Conservation (phyloP, 495 filamentous ascomycete species). For the Staphylotrichum tortipilum region DNA sequence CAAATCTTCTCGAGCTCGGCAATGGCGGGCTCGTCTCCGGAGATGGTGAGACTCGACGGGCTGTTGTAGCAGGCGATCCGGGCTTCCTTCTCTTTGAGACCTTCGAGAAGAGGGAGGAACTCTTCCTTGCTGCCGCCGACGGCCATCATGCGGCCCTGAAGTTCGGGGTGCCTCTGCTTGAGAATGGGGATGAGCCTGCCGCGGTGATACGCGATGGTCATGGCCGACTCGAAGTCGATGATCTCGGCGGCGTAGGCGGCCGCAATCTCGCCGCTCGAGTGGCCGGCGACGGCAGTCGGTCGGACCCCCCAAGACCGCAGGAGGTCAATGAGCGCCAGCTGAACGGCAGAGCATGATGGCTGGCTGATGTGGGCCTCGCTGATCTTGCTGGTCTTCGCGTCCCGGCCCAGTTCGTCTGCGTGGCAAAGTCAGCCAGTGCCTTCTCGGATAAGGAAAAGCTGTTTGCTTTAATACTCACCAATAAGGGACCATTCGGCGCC, state of each 20-base stretch:
- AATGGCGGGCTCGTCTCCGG: constrained; percentile 41
- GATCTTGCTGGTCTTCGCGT: constrained; percentile 34
- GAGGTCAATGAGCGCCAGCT: constrained; percentile 46
- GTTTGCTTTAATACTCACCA: too few relatives aligned
- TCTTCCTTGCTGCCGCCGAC: constrained; percentile 35
- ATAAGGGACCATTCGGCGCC: constrained; percentile 25
- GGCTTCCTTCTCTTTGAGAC: constrained; percentile 29
- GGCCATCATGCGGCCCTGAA: constrained; percentile 40
- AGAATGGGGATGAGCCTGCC: constrained; percentile 22
- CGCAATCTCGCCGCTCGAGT: constrained; percentile 56
- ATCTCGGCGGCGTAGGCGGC: constrained; percentile 41
- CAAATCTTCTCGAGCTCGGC: constrained; percentile 40
- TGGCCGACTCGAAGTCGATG: constrained; percentile 41
- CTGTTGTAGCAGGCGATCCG: constrained; percentile 39
- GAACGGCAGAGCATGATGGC: constrained; percentile 41
- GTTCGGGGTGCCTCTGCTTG: neutral
- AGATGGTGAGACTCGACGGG: constrained; percentile 52
- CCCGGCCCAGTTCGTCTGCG: constrained; percentile 1
- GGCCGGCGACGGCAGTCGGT: constrained; percentile 47
- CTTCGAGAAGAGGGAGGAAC: constrained; percentile 29
- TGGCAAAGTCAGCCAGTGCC: constrained; percentile 14
- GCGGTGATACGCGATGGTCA: constrained; percentile 44
- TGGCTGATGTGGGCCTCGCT: constrained; percentile 40
- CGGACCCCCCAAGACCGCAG: constrained; percentile 43
- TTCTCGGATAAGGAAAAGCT: neutral